These are phyloP conservation scores for Apocynum venetum DNA, from an alignment of 257 asterid genomes.

Conservation along the genomic window DNA sequence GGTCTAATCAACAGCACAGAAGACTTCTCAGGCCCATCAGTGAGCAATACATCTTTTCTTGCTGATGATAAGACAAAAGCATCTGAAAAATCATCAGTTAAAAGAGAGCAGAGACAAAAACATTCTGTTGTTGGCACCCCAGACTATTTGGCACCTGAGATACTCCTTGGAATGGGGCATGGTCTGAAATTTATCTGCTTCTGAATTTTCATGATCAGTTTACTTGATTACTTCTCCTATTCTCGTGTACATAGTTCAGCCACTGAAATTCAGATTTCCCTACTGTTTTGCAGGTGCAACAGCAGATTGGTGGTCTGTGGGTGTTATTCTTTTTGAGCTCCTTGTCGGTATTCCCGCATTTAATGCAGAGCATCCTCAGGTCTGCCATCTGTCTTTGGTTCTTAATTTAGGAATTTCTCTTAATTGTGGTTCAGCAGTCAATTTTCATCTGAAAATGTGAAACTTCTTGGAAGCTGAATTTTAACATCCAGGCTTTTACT, in stretches of 20 bases:
- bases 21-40: conserved; percentile 87
- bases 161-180: conserved; percentile 99
- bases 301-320: conserved; percentile 99
- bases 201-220: conserved; percentile 10
- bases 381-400: conserved; percentile 16
- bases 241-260: background rate
- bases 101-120: conserved; percentile 72
- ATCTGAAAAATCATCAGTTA: conserved; percentile 39
- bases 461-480: background rate
- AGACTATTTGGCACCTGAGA: conserved; percentile 98
- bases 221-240: background rate
- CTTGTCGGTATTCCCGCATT: conserved; percentile 91
- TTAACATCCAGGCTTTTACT: background rate
- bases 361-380: conserved; percentile 89
- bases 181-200: conserved; percentile 45
- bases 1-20: conserved; percentile 97
- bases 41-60: conserved; percentile 40
- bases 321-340: conserved; percentile 82
- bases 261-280: background rate
- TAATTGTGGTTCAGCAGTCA: background rate
- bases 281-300: conserved; percentile 53
- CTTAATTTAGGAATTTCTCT: background rate
- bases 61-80: conserved; percentile 64
- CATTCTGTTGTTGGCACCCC: conserved; percentile 94
- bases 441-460: background rate